Percentiles rank a stretch among this genome's conserved stretches.
phyloP scores from a whole-genome alignment of 176 grass and related monocot genomes.

The Coix lacrymajobi region DNA sequence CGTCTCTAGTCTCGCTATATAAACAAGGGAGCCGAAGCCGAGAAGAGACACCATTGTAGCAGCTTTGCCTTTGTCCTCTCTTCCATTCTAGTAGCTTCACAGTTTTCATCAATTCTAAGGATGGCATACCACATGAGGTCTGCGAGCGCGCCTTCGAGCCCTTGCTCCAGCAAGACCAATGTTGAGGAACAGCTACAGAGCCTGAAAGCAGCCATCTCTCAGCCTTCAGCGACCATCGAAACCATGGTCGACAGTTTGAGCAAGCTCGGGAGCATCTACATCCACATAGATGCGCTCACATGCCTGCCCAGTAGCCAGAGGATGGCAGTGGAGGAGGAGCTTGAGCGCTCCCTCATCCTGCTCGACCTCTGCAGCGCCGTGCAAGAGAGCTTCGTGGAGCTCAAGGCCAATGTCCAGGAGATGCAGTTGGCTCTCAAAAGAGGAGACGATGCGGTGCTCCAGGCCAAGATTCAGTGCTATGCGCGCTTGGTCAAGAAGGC shows the following conservation, averaged over 20 bases:
- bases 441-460: conserved; percentile 17
- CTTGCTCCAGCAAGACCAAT: background rate
- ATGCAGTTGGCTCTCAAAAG: conserved; percentile 21
- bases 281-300: conserved; percentile 22
- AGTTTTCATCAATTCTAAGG: background rate
- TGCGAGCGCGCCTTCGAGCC: background rate
- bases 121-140: background rate
- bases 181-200: conserved; percentile 13
- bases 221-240: background rate
- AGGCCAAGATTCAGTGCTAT: background rate
- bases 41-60: background rate
- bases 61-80: background rate
- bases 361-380: conserved; percentile 40
- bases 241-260: conserved; percentile 5
- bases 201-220: background rate
- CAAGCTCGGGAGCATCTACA: conserved; percentile 11
- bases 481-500: background rate
- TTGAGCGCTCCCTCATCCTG: conserved; percentile 30
- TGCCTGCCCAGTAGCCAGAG: conserved; percentile 38
- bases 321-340: conserved; percentile 45
- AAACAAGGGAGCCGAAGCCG: background rate
- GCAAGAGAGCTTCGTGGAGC: conserved; percentile 19
- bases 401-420: conserved; percentile 28
- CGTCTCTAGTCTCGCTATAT: background rate
- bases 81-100: background rate